A percentile compares a stretch with the other conserved stretches of the same genome.
These are phyloP conservation scores for Aspergillus vadensis DNA, from an alignment of 2,329 filamentous ascomycete species.

Conservation along the genomic window DNA sequence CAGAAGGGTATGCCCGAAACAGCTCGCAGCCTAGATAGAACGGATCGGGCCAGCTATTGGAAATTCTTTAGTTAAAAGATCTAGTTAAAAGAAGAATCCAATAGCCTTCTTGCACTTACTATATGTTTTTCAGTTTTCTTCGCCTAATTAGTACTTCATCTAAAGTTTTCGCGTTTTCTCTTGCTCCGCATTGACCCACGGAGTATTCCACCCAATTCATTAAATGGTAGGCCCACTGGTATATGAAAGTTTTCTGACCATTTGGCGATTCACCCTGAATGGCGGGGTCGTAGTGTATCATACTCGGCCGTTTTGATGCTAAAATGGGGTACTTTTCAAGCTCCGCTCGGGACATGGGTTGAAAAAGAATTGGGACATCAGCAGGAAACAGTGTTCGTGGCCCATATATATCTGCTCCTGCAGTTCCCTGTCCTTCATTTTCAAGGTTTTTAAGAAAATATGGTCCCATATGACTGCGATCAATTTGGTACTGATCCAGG, in stretches of 20 bases:
- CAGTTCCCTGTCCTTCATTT: no score
- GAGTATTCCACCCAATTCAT: not conserved
- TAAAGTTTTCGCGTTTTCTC: not conserved
- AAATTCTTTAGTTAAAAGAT: not conserved
- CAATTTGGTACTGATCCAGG: not conserved
- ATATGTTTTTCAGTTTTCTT: not conserved
- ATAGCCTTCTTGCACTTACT: not conserved
- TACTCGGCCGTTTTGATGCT: not conserved
- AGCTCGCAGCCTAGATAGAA: not conserved
- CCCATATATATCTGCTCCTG: no score
- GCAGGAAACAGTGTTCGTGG: no score
- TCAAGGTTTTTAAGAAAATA: no score
- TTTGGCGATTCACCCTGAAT: not conserved
- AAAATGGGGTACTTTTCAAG: not conserved
- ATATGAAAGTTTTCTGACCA: rapidly evolving
- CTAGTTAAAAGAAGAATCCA: not conserved
- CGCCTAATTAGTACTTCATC: not conserved
- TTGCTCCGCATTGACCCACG: not conserved
- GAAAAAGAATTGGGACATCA: not conserved
- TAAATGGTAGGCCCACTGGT: not conserved
- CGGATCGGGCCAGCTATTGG: not conserved
- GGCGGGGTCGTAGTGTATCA: not conserved
- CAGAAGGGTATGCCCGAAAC: not conserved
- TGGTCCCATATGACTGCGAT: not conserved
- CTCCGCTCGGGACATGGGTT: not conserved